These are phyloP conservation scores for Saccharomycopsis olivae DNA, from an alignment of 805 yeast species.

Conservation along the genomic window DNA sequence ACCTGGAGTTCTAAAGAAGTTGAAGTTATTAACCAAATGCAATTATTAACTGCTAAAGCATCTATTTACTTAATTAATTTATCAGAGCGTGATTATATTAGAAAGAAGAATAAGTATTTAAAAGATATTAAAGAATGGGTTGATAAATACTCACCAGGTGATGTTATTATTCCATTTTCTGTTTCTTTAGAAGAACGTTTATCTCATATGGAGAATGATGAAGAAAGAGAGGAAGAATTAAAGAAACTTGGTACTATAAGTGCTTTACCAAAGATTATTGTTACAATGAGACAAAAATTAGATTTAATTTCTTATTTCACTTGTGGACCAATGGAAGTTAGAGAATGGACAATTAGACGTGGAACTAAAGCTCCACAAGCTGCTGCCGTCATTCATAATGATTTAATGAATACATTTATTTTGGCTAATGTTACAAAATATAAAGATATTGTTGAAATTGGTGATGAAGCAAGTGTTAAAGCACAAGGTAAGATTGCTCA, in stretches of 20 bases:
- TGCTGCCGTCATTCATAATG: constrained; percentile 96
- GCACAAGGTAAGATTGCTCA: constrained; percentile 81
- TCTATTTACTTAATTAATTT: constrained; percentile 85
- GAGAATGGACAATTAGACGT: constrained; percentile 94
- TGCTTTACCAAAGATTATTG: constrained; percentile 78
- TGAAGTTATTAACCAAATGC: constrained; percentile 77
- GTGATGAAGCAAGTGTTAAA: constrained; percentile 75
- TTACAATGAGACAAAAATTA: constrained; percentile 77
- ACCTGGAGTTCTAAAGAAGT: constrained; percentile 88
- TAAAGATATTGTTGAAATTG: constrained; percentile 61
- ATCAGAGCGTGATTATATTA: constrained; percentile 77
- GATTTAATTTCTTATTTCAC: constrained; percentile 91
- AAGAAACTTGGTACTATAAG: constrained; percentile 63
- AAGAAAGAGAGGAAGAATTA: constrained; percentile 67
- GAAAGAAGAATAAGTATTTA: constrained; percentile 83
- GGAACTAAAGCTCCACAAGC: constrained; percentile 97
- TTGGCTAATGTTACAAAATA: constrained; percentile 88
- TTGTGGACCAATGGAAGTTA: constrained; percentile 90
- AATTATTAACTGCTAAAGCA: constrained; percentile 89
- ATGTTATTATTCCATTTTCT: constrained; percentile 83
- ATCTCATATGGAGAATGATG: constrained; percentile 78
- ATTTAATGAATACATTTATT: constrained; percentile 88
- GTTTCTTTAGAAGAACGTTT: constrained; percentile 88
- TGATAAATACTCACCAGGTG: constrained; percentile 78
- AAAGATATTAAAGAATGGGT: constrained; percentile 84